phyloP scores from a whole-genome alignment of 371 early-diverging fungal genomes.

The Mortierella sp. region DNA sequence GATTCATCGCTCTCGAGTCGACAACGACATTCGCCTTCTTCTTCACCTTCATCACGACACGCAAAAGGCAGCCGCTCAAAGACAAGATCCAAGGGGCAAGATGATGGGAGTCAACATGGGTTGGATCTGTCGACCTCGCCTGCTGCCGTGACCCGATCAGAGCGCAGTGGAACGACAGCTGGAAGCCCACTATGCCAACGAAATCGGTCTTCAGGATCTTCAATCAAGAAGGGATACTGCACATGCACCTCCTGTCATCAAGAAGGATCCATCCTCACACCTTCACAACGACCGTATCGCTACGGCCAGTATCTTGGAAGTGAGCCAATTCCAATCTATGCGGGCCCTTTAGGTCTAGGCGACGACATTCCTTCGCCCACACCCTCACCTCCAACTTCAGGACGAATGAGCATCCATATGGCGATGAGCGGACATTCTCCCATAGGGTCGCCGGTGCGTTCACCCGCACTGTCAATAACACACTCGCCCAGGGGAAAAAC shows the following conservation, averaged over 20 bases:
- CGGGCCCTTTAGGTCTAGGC: constrained; percentile 49
- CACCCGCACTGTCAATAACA: constrained; percentile 27
- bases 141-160: constrained; percentile 7
- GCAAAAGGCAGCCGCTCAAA: constrained; percentile 30
- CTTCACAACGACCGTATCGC: constrained; percentile 40
- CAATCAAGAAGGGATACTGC: constrained; percentile 26
- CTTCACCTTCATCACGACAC: constrained; percentile 5
- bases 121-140: background rate
- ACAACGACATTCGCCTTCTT: background rate
- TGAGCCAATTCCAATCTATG: constrained; percentile 49
- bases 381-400: constrained; percentile 51
- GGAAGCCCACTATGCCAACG: constrained; percentile 27
- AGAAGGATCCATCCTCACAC: constrained; percentile 20
- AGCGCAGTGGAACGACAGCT: constrained; percentile 10
- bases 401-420: constrained; percentile 51
- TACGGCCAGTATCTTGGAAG: constrained; percentile 45
- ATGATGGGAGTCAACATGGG: constrained; percentile 16
- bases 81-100: constrained; percentile 5
- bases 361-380: constrained; percentile 58
- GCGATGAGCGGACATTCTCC: constrained; percentile 52
- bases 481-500: constrained; percentile 16
- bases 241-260: constrained; percentile 26
- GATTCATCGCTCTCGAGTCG: background rate
- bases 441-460: constrained; percentile 35
- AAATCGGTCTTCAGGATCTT: constrained; percentile 22